Evolutionary conservation across 257 asterid species (phyloP), one percentile per base, ranked within the genome.

Genomic region (Penstemon davidsonii): DNA sequence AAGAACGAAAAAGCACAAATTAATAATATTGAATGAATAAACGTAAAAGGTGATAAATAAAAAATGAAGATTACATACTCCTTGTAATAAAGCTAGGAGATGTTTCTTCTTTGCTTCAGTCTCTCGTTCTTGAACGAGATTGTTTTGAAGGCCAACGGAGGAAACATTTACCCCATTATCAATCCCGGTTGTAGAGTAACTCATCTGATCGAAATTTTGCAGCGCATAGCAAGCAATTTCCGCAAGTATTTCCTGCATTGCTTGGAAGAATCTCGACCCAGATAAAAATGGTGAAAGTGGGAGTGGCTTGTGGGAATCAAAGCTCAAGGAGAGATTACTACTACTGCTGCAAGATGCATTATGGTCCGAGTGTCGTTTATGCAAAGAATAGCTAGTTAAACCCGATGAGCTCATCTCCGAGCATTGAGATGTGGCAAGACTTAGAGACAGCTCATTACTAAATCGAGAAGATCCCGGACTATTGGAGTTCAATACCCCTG

Each of bases 221-320:
- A 85, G 82, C 4, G 89, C 87, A 49, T 53, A 83, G 60, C 56
- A 74, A 41, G 97, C 89, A 4, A 90, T 73, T 55, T 87, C 87
- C 41, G 86, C 93, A 18, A 92, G 93, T 47, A 92, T 77, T 62
- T 90, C 95, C 69, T 86, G 98, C 87, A 92, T 79, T 49, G 85
- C 87, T 4, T 66, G 79, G 59, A 86, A 68, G 54, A 85, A 92
- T 36, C 69, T 74, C 4, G 96, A 85, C 38, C 89, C 88, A 2
- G 86, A 76, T 36, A 84, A 53, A 62, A 79, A 7, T 4, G 77
- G 83, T 2, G 95, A 81, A 49, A 75, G 64, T 73, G 79, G 80
- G 43, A 49, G 59, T 0, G 87, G 76, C 80, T 74, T 82, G 44
- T 82, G 55, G 3, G 92, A 81, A 51, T 53, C 72, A 44, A 68